phyloP scores from a whole-genome alignment of 495 filamentous ascomycete species.

The Hyaloscypha hepaticicola region DNA sequence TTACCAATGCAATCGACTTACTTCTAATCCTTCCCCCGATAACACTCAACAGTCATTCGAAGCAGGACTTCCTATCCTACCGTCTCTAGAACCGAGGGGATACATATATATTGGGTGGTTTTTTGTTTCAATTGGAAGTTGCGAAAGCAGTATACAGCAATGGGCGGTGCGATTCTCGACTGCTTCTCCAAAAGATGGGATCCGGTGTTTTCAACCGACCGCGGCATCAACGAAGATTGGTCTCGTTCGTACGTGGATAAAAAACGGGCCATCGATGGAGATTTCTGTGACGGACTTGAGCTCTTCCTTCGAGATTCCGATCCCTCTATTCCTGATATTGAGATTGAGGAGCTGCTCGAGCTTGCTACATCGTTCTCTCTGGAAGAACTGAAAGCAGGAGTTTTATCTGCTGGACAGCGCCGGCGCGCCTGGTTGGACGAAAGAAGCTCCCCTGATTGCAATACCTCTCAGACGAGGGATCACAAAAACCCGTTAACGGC shows the following conservation, averaged over 20 bases:
- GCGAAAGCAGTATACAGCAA: not conserved
- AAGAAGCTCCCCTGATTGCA: not conserved
- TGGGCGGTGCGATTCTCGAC: not conserved
- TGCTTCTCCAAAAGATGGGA: not conserved
- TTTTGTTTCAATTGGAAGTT: not conserved
- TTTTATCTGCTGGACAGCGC: not conserved
- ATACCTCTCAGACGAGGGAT: not conserved
- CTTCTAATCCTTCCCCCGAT: not conserved
- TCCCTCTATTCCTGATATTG: not conserved
- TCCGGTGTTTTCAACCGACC: not conserved
- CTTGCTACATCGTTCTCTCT: not conserved
- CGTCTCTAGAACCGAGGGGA: not conserved
- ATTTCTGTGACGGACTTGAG: constrained; percentile 1
- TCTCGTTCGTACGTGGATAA: not conserved
- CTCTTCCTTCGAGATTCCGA: constrained; percentile 1
- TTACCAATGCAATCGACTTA: not conserved
- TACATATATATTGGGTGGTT: not conserved
- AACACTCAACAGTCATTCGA: not conserved
- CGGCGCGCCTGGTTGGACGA: constrained; percentile 7
- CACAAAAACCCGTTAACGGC: constrained; percentile 11
- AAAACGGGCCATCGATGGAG: not conserved
- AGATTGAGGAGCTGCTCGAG: constrained; percentile 7
- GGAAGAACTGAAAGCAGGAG: not conserved
- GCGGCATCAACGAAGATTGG: not conserved
- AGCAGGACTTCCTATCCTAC: not conserved